Evolutionary conservation across 306 rosid genomes (phyloP).

Genomic region (Vigna reflexopilosa): DNA sequence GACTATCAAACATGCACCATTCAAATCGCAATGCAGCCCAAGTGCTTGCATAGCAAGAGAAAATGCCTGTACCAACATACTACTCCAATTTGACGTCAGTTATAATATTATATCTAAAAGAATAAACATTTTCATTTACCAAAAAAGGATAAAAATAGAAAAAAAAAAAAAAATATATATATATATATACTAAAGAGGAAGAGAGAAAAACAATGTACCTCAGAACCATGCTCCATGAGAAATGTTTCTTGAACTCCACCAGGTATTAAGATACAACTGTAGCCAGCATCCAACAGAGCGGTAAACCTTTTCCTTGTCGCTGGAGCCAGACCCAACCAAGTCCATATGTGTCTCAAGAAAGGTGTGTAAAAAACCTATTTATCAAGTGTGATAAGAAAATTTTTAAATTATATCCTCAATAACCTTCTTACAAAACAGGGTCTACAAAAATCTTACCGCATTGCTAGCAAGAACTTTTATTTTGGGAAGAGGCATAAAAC

Average conservation of each 20-base stretch:
- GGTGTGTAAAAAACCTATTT: conserved; percentile 87
- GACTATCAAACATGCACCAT: conserved; percentile 4
- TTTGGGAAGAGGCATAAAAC: conserved; percentile 91
- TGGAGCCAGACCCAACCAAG: conserved; percentile 90
- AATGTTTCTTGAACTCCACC: conserved; percentile 97
- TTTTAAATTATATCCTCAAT: conserved; percentile 18
- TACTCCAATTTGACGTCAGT: conserved; percentile 17
- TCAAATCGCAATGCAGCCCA: neutral
- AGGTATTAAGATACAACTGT: conserved; percentile 88
- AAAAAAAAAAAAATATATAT: too few relatives aligned
- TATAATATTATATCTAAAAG: conserved; percentile 20
- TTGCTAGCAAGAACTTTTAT: conserved; percentile 95
- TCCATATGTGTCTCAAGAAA: conserved; percentile 93
- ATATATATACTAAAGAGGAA: neutral
- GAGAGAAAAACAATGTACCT: conserved; percentile 55
- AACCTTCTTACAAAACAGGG: conserved; percentile 31
- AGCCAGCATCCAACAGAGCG: conserved; percentile 70
- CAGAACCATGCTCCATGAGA: conserved; percentile 76
- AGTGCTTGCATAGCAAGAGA: neutral
- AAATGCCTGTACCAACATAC: conserved; percentile 16
- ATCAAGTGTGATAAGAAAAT: conserved; percentile 37
- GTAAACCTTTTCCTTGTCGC: conserved; percentile 73
- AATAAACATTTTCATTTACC: conserved; percentile 18
- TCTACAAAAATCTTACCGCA: conserved; percentile 70
- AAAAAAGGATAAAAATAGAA: conserved; percentile 1